Evolutionary conservation across 768 basidiomycete species (phyloP).

Genomic region (Termitomyces sp.): DNA sequence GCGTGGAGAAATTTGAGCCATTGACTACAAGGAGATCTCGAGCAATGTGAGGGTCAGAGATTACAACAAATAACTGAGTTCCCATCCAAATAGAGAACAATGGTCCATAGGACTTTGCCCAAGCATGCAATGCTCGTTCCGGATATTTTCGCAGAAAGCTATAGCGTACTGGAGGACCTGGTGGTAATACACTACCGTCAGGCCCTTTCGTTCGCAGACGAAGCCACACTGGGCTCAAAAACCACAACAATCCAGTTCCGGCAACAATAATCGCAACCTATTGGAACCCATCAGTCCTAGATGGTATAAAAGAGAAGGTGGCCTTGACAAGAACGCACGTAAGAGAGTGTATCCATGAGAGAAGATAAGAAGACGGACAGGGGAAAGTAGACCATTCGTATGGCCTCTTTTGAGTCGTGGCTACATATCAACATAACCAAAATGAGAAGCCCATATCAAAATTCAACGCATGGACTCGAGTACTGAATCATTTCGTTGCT

Average conservation of each 20-base stretch:
- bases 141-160: constrained; percentile 31
- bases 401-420: background rate
- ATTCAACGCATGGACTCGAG: no score
- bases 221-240: constrained; percentile 9
- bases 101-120: constrained; percentile 30
- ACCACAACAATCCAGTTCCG: background rate
- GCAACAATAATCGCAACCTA: background rate
- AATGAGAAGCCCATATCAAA: no score
- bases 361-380: background rate
- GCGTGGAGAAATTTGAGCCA: constrained; percentile 31
- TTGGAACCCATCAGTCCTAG: background rate
- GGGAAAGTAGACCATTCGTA: background rate
- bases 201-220: constrained; percentile 15
- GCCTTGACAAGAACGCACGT: background rate
- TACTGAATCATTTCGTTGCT: no score
- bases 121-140: constrained; percentile 27
- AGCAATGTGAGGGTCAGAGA: constrained; percentile 30
- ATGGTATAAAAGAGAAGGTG: background rate
- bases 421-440: background rate
- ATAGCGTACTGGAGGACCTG: constrained; percentile 25
- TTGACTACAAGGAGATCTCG: constrained; percentile 32
- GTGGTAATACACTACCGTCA: constrained; percentile 21
- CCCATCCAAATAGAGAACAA: constrained; percentile 36
- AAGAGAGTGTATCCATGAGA: background rate
- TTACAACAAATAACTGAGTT: constrained; percentile 32